These are phyloP conservation scores for Pythium aristosporum DNA, from an alignment of 352 stramenopile genomes.

Conservation along the genomic window DNA sequence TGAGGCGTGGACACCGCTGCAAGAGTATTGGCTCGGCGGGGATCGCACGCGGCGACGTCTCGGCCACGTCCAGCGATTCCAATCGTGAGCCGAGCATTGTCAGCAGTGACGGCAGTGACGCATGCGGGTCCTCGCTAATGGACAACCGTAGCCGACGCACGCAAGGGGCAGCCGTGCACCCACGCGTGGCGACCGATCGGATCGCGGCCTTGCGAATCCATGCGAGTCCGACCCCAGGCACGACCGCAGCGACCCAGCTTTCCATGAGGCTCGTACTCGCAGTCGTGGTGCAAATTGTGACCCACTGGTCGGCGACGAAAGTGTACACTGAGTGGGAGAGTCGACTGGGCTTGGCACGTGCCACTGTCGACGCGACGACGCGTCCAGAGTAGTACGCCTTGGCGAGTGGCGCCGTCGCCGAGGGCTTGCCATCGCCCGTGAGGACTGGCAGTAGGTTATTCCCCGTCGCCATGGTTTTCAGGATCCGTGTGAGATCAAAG, in stretches of 20 bases:
- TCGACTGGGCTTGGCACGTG: not conserved
- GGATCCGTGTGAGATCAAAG: not conserved
- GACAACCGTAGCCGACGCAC: not conserved
- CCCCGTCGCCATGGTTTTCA: not conserved
- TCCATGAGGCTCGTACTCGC: not conserved
- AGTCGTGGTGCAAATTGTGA: not conserved
- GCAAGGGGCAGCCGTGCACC: not conserved
- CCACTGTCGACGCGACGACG: not conserved
- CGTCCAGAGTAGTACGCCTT: not conserved
- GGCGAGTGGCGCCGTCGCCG: not conserved
- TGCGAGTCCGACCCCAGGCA: not conserved
- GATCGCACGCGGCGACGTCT: not conserved
- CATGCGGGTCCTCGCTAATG: not conserved
- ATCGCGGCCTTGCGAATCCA: slow-evolving; percentile 2
- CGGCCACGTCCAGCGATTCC: not conserved
- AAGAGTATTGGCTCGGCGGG: not conserved
- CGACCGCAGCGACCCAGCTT: not conserved
- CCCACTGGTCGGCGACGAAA: not conserved
- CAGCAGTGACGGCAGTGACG: not conserved
- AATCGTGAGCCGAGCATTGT: not conserved
- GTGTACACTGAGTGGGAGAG: slow-evolving; percentile 4
- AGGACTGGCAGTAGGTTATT: not conserved
- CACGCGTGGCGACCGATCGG: not conserved
- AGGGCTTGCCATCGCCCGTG: not conserved
- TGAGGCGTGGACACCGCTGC: not conserved